Conservation (phyloP, 768 basidiomycete genomes). For the Trametes cingulata region DNA sequence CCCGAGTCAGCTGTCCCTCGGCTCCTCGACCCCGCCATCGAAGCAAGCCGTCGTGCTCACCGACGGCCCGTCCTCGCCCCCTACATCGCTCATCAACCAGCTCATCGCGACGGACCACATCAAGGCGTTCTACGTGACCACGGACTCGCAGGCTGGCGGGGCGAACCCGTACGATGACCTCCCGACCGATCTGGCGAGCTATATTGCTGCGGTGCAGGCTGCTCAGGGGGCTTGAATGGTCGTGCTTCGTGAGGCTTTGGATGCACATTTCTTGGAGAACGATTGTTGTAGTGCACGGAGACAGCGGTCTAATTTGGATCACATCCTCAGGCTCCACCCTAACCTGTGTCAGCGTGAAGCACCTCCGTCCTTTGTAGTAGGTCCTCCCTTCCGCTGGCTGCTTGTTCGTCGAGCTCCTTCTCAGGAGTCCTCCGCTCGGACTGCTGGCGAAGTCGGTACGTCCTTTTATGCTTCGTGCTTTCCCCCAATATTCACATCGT, state of each 20-base stretch:
- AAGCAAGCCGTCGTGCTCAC: slow-evolving; percentile 38
- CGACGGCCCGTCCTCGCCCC: slow-evolving; percentile 32
- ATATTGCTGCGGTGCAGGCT: slow-evolving; percentile 13
- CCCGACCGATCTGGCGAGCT: slow-evolving; percentile 27
- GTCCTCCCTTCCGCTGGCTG: too few species aligned
- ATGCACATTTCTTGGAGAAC: too few species aligned
- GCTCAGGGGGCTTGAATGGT: not conserved
- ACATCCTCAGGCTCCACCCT: too few species aligned
- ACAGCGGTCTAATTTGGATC: too few species aligned
- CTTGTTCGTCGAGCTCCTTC: too few species aligned
- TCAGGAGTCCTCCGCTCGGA: too few species aligned
- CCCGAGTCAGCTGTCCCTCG: slow-evolving; percentile 25
- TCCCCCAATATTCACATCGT: too few species aligned
- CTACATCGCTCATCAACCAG: slow-evolving; percentile 26
- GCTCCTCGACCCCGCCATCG: slow-evolving; percentile 17
- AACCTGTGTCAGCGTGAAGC: not conserved
- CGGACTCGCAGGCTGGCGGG: slow-evolving; percentile 25
- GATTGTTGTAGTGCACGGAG: too few species aligned
- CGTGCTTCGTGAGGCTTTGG: too few species aligned
- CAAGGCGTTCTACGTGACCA: slow-evolving; percentile 35
- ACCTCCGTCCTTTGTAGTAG: too few species aligned
- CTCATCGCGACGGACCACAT: slow-evolving; percentile 27
- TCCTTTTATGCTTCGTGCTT: too few species aligned
- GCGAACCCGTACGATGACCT: slow-evolving; percentile 26
- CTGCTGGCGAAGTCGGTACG: too few species aligned